A percentile compares a stretch with the other conserved stretches of the same genome.
Evolutionary conservation across 441 rosid genomes (phyloP).

Genomic region (Eutrema salsugineum): DNA sequence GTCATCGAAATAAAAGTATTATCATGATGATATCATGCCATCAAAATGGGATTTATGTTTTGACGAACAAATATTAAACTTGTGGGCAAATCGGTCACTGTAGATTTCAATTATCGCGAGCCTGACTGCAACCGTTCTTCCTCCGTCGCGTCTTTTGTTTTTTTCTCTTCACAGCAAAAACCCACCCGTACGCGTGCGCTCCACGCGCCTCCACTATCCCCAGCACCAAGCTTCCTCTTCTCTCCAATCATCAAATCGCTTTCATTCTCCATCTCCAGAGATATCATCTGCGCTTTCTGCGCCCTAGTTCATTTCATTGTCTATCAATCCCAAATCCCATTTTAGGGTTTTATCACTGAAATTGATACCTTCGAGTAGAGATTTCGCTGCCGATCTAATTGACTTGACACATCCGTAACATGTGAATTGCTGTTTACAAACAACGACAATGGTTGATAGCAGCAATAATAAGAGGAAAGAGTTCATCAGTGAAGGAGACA

Average conservation of each 20-base stretch:
- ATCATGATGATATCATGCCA: no score
- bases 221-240: neutral
- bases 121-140: neutral
- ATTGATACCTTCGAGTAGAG: neutral
- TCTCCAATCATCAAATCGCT: neutral
- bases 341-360: constrained; percentile 27
- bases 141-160: neutral
- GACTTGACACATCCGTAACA: constrained; percentile 3
- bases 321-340: constrained; percentile 37
- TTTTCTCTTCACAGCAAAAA: neutral
- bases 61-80: neutral
- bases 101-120: neutral
- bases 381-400: neutral
- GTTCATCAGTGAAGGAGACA: constrained; percentile 60
- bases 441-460: constrained; percentile 43
- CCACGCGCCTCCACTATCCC: constrained; percentile 16
- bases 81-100: constrained; percentile 16
- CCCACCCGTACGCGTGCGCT: neutral
- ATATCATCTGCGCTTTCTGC: neutral
- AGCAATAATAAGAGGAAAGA: constrained; percentile 46
- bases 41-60: no score
- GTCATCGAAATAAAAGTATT: no score
- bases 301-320: neutral
- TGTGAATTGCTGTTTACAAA: constrained; percentile 30
- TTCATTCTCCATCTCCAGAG: neutral